Evolutionary conservation across 1,139 yeast species (phyloP).

Genomic region (Saccharomycopsis hybrid): DNA sequence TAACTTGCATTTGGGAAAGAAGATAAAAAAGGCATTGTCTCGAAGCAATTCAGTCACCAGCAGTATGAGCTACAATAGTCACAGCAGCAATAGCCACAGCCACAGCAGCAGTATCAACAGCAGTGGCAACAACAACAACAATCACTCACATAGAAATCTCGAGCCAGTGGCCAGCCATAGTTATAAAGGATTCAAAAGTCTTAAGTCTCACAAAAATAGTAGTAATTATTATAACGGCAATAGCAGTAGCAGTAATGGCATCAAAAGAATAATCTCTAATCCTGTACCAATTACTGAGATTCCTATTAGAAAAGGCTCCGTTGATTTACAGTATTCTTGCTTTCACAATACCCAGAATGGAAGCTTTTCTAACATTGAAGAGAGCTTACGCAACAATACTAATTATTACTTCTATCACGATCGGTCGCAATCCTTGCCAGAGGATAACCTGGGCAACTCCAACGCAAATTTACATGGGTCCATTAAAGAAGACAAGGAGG

Average conservation of each 20-base stretch:
- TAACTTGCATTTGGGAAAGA: conserved; percentile 11
- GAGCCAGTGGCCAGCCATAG: too few species aligned
- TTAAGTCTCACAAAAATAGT: too few species aligned
- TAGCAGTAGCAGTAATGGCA: too few species aligned
- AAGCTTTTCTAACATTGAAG: conserved; percentile 1
- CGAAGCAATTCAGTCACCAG: conserved; percentile 14
- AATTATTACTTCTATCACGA: conserved; percentile 17
- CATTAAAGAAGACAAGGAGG: conserved; percentile 9
- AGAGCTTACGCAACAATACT: conserved; percentile 8
- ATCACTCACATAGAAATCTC: too few species aligned
- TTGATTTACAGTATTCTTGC: conserved; percentile 12
- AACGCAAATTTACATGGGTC: background rate
- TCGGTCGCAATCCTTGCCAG: conserved; percentile 2
- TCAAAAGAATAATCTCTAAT: too few species aligned
- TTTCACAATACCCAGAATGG: conserved; percentile 1
- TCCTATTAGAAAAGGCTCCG: conserved; percentile 17
- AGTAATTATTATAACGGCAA: too few species aligned
- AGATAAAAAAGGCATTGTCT: conserved; percentile 16
- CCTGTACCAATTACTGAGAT: conserved; percentile 21
- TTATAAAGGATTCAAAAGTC: conserved; percentile 4
- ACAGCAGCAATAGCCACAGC: too few species aligned
- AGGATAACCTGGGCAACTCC: background rate
- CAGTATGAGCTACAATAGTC: background rate
- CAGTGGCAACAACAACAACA: background rate
- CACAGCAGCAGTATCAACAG: too few species aligned